These are phyloP conservation scores for Chlorociboria aeruginascens DNA, from an alignment of 495 filamentous ascomycete species.

Conservation along the genomic window DNA sequence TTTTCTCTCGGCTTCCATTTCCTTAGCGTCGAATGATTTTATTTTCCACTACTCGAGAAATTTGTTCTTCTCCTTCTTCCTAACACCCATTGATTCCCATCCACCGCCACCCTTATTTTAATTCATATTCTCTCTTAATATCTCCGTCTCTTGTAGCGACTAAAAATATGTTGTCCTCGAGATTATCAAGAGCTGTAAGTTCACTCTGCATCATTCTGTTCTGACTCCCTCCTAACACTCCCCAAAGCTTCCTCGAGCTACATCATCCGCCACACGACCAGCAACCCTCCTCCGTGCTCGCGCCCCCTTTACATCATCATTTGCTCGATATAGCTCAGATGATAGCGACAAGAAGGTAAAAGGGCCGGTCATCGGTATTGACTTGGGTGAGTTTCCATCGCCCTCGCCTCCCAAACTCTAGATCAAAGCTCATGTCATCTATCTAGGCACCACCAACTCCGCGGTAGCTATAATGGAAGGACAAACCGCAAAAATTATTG, in stretches of 20 bases:
- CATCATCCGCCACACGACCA: slow-evolving; percentile 45
- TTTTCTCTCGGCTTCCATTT: too few relatives aligned
- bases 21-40: too few relatives aligned
- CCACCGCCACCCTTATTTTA: slow-evolving; percentile 22
- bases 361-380: slow-evolving; percentile 95
- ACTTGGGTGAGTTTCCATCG: slow-evolving; percentile 63
- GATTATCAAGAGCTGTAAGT: slow-evolving; percentile 34
- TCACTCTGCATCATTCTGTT: not conserved
- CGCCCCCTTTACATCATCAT: slow-evolving; percentile 35
- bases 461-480: slow-evolving; percentile 98
- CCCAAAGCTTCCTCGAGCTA: slow-evolving; percentile 53
- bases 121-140: slow-evolving; percentile 27
- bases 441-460: slow-evolving; percentile 87
- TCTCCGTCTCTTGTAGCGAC: slow-evolving; percentile 14
- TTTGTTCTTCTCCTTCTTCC: slow-evolving; percentile 24
- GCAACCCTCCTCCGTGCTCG: slow-evolving; percentile 40
- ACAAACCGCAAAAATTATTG: slow-evolving; percentile 88
- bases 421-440: slow-evolving; percentile 8
- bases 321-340: slow-evolving; percentile 61
- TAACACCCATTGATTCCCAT: slow-evolving; percentile 24
- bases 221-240: slow-evolving; percentile 7
- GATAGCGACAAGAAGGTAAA: slow-evolving; percentile 80
- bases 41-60: not conserved
- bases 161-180: slow-evolving; percentile 42
- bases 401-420: slow-evolving; percentile 1